Base-by-base conservation (phyloP, 768 basidiomycete genomes). In the Sarcomyxa edulis region DNA sequence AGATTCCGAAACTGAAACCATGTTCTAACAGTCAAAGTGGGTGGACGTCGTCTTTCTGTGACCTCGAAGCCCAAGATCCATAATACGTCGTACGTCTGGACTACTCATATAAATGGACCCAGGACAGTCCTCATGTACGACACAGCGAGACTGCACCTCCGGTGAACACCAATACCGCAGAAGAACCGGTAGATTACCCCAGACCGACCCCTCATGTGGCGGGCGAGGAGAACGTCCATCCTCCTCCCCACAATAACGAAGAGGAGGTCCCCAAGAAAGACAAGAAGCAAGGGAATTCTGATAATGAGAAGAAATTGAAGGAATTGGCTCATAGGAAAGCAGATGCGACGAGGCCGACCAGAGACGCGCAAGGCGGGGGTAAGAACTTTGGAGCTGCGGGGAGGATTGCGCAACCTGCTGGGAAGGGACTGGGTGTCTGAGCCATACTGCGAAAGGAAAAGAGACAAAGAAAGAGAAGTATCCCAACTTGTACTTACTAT, bases 381-480 rank as follows among this genome's bases (percentile, higher is more conserved):
- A 66, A 65, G 28, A 54, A 45, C 0, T 69, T 68, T 45, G 72
- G 66, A 12, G 69, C 52, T 8, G 68, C 52, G 1, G 74, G 69
- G 20, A 62, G 79, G 40, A 81, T 82, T 42, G 67, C 64, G 3
- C 80, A 82, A 50, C 80, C 80, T 29, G 69, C 64, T 33, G 74
- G 74, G 20, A 78, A 63, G 45, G 52, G 35, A 11, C 43, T 69
- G 37, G 51, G 52, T 26, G 33, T 62, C 45, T 68, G 49, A 65
- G 47, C 24, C 15, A 10, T n/a, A n/a, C n/a, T n/a, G n/a, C n/a
- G n/a, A 14, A 10, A 7, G 27, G 12, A 40, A 32, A n/a, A 23
- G 18, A 16, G n/a, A 18, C 11, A 28, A 23, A 3, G 6, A 14
- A 37, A 21, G 30, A 21, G 16, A 20, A 19, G 36, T 19, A 18